Conservation (phyloP, 495 filamentous ascomycete species). For the Trichocladium uniseriatum region DNA sequence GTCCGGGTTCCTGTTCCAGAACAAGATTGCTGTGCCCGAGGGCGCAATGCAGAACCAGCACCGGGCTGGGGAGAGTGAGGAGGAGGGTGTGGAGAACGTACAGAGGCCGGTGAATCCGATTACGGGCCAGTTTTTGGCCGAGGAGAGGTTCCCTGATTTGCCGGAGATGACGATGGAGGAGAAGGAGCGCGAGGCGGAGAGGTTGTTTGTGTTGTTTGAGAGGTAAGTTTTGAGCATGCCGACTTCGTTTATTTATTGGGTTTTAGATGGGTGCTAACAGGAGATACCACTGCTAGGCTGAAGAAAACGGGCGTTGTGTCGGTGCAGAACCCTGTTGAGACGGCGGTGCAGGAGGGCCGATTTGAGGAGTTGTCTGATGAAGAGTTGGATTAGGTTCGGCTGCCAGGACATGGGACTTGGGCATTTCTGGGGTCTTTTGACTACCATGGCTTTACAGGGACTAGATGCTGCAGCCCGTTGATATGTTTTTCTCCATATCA, state of each 20-base stretch:
- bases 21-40: constrained; percentile 66
- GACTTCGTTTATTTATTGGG: neutral
- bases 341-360: constrained; percentile 65
- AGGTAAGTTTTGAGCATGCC: constrained; percentile 42
- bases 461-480: no score
- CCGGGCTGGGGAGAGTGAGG: constrained; percentile 10
- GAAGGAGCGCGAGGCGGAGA: constrained; percentile 88
- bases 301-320: constrained; percentile 74
- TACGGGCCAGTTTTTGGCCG: constrained; percentile 74
- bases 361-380: constrained; percentile 59
- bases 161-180: constrained; percentile 82
- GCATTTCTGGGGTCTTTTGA: no score
- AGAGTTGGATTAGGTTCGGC: neutral
- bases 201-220: constrained; percentile 90
- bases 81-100: constrained; percentile 6
- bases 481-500: no score
- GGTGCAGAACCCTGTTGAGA: constrained; percentile 75
- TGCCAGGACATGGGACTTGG: no score
- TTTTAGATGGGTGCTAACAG: constrained; percentile 2
- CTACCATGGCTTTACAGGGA: no score
- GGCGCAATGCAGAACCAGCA: constrained; percentile 49
- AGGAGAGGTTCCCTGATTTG: constrained; percentile 48
- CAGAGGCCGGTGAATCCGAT: constrained; percentile 62
- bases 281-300: constrained; percentile 48
- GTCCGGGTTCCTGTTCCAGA: constrained; percentile 76